phyloP scores from a whole-genome alignment of 139 green algal genomes.

The Diplosphaera chodatii region DNA sequence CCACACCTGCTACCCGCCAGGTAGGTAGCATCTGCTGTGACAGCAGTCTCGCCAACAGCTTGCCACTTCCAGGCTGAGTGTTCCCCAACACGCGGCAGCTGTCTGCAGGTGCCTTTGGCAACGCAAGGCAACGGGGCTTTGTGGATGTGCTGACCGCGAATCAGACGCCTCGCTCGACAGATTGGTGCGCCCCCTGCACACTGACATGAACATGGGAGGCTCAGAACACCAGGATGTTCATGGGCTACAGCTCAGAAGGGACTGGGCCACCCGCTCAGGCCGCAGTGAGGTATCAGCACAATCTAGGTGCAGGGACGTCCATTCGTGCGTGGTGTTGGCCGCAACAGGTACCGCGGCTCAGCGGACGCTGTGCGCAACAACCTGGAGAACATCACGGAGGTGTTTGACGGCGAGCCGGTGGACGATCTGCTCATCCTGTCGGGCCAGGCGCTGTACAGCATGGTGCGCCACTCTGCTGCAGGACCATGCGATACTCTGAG shows the following conservation, averaged over 20 bases:
- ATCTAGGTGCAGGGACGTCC: too few species aligned
- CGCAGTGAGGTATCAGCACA: too few species aligned
- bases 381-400: slow-evolving; percentile 31
- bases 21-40: neutral
- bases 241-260: too few species aligned
- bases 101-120: slow-evolving; percentile 28
- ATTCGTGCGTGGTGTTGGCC: too few species aligned
- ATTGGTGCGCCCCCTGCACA: slow-evolving; percentile 18
- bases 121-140: slow-evolving; percentile 25
- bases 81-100: too few species aligned
- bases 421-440: slow-evolving; percentile 23
- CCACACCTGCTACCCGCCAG: slow-evolving; percentile 35
- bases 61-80: too few species aligned
- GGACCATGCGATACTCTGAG: too few species aligned
- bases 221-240: too few species aligned
- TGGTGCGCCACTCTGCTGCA: slow-evolving; percentile 8
- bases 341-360: slow-evolving; percentile 30
- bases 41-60: too few species aligned
- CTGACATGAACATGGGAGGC: too few species aligned
- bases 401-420: neutral
- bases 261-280: too few species aligned
- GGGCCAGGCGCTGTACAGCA: slow-evolving; percentile 34
- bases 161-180: slow-evolving; percentile 30
- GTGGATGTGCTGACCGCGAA: slow-evolving; percentile 49
- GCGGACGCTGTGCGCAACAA: slow-evolving; percentile 49